Base-by-base conservation (phyloP, 2,329 filamentous ascomycete species). In the Aspergillus tubingensis region DNA sequence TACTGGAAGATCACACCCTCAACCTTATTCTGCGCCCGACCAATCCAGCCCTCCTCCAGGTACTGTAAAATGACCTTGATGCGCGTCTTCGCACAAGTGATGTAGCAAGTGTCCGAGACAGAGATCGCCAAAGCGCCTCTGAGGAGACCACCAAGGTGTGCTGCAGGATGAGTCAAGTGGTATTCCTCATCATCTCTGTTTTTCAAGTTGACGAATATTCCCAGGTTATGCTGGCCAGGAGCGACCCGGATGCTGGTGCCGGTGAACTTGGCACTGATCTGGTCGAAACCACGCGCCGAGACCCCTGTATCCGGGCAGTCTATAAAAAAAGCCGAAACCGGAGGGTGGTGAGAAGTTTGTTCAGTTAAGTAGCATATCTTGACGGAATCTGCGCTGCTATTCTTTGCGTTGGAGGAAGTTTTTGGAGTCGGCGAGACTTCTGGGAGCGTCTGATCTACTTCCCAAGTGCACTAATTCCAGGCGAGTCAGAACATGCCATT, bases 261-360 rank as follows among this genome's bases (percentile, higher is more conserved):
- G 1, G 95, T 98, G 79, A 99, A 99, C 77, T 97, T 98, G 72
- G 95, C 95, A 68, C 91, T 94, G 70, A 99, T 88, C 80, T 99
- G 95, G 73, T 99, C 95, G 73, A 94, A 99, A 1, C 95, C 95
- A 60, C 90, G 86, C 15, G 95, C 95, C 39, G 87, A 87, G 66
- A 99, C 85, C 27, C 94, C 95, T 73, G 92, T 93, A 67, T 96
- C 91, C 0, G 93, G 92, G 73, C 95, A 99, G 72, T 92, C 89
- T 65, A 97, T 88, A 76, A 91, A 94, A 77, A 96, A 99, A 13
- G 95, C 95, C 68, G 94, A 98, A 66, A 99, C 94, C 8, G 95
- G 95, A 36, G 95, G 95, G 77, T 99, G 95, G 72, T 99, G 95
- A 7, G 92, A 97, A 8, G 95, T 99, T 79, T 99, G 95, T 79